Evolutionary conservation across 228 moss, liverwort and hornwort species (phyloP), one percentile per base, ranked within the genome.

Genomic region (Sphagnum magellanicum): DNA sequence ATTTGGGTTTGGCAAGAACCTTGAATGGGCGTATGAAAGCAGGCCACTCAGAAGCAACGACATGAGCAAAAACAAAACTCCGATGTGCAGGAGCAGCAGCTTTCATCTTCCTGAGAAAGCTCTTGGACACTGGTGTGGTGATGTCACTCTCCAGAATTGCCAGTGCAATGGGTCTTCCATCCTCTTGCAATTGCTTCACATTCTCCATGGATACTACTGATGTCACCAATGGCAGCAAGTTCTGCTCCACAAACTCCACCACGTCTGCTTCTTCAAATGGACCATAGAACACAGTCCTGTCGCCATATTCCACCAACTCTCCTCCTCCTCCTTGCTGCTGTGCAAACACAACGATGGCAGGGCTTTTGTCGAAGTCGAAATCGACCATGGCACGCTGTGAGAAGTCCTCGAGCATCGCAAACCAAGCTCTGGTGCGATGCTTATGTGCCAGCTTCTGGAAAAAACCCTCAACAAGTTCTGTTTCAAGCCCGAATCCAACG

Each of bases 231-330:
- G 91, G 90, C 86, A 94, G 86, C 52, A 94, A 73, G 69, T 94
- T 88, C 62, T 84, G 88, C 52, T 81, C 66, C 50, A 94, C 84
- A 69, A 91, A 94, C 47, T 90, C 91, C 13, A 70, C 68, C 7
- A 94, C 73, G 71, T 90, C 89, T 72, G 64, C 79, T 80, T 75
- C 87, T 84, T 88, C 83, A 70, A 92, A 89, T 70, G 94, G 88
- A 65, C 92, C 92, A 69, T 92, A 92, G 67, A 90, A 92, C 10
- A 83, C 83, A 4, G 70, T 65, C 15, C 66, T 88, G 67, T 92
- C 92, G 6, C 77, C 84, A 63, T 74, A 50, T 52, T 90, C 79
- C 6, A 83, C 90, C 61, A 88, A 73, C 83, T 68, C 50, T 83
- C 84, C n/a, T 32, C 32, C 32, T 32, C 32, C 32, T 32, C 32